Evolutionary conservation across 2,329 filamentous ascomycete genomes (phyloP).

Genomic region (Xylariales sp.): DNA sequence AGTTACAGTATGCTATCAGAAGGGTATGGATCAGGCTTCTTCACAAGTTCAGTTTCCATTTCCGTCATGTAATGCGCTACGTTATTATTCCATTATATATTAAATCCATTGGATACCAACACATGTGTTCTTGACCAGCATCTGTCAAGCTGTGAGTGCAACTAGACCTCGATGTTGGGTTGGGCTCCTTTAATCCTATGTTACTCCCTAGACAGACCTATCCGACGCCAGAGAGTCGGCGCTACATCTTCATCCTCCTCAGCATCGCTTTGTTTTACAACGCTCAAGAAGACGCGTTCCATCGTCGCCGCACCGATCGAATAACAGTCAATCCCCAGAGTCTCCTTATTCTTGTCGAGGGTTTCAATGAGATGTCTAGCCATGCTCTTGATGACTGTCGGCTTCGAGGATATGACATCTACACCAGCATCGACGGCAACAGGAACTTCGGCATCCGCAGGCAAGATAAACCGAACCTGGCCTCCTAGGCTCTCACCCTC

Average conservation of each 20-base stretch:
- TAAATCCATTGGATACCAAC: no score
- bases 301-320: conserved; percentile 62
- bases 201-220: neutral
- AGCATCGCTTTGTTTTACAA: conserved; percentile 60
- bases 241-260: conserved; percentile 43
- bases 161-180: no score
- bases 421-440: conserved; percentile 6
- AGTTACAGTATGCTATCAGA: no score
- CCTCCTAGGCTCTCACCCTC: conserved; percentile 59
- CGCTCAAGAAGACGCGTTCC: conserved; percentile 66
- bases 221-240: conserved; percentile 15
- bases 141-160: no score
- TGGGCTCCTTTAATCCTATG: no score
- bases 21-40: no score
- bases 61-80: no score
- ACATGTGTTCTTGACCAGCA: neutral
- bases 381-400: conserved; percentile 12
- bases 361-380: conserved; percentile 30
- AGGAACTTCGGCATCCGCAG: conserved; percentile 27
- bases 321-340: conserved; percentile 60
- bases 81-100: no score
- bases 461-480: conserved; percentile 60
- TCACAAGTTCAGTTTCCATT: no score
- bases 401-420: conserved; percentile 6
- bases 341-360: conserved; percentile 52